Evolutionary conservation across 805 yeast species (phyloP).

Genomic region (Saturnispora ahearnii): DNA sequence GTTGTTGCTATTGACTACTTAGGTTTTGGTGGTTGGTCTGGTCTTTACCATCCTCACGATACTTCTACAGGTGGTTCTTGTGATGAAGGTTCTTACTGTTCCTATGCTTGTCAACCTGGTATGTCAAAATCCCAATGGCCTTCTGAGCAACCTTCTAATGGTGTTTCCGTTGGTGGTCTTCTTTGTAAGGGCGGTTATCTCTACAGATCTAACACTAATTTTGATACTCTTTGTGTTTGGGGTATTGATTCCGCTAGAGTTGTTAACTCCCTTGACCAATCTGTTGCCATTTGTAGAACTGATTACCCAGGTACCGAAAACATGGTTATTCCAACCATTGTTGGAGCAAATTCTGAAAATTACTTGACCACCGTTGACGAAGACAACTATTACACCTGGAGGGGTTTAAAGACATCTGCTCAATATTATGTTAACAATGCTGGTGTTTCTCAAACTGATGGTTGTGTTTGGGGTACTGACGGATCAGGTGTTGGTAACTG

Average conservation of each 20-base stretch:
- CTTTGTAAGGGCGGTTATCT: conserved; percentile 76
- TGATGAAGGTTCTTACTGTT: conserved; percentile 87
- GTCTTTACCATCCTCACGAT: conserved; percentile 40
- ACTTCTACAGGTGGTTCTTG: conserved; percentile 51
- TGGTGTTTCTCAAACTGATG: conserved; percentile 82
- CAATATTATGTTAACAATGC: conserved; percentile 97
- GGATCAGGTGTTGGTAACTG: conserved; percentile 90
- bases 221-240: conserved; percentile 77
- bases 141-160: conserved; percentile 70
- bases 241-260: conserved; percentile 66
- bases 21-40: conserved; percentile 60
- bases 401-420: conserved; percentile 75
- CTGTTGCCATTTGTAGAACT: conserved; percentile 91
- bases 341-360: conserved; percentile 53
- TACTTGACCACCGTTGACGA: conserved; percentile 76
- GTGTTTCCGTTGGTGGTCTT: conserved; percentile 92
- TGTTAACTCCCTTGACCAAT: conserved; percentile 49
- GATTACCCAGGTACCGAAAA: conserved; percentile 99
- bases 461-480: conserved; percentile 86
- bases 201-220: conserved; percentile 65
- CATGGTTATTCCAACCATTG: conserved; percentile 91
- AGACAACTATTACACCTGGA: conserved; percentile 72
- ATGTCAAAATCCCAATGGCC: conserved; percentile 99
- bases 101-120: conserved; percentile 97
- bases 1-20: conserved; percentile 65